Conservation (phyloP, 345 rosid genomes). For the Salix viminalis region DNA sequence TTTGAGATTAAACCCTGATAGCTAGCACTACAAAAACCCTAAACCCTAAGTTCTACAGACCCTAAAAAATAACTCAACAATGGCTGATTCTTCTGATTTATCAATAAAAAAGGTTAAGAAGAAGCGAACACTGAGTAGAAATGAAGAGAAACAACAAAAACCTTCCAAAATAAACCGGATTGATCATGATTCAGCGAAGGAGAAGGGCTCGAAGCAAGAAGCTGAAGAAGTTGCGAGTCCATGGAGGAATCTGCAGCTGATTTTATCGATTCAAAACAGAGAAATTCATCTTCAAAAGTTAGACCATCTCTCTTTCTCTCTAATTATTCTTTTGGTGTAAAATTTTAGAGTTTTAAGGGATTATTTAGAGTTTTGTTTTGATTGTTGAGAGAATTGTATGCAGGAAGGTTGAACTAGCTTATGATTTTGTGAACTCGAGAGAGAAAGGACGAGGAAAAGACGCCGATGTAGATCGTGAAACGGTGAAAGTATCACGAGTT, state of each 20-base stretch:
- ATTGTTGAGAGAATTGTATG: slow-evolving; percentile 19
- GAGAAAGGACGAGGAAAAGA: slow-evolving; percentile 25
- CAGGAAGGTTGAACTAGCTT: slow-evolving; percentile 80
- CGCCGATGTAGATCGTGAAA: slow-evolving; percentile 47
- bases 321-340: not conserved
- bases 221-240: slow-evolving; percentile 28
- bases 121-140: slow-evolving; percentile 38
- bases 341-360: not conserved
- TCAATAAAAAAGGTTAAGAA: slow-evolving; percentile 26
- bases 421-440: slow-evolving; percentile 39
- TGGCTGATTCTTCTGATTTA: slow-evolving; percentile 33
- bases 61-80: slow-evolving; percentile 1
- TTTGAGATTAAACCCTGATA: not conserved
- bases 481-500: slow-evolving; percentile 52
- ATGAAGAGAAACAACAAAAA: slow-evolving; percentile 22
- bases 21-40: too few species aligned
- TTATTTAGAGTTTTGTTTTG: not conserved
- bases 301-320: slow-evolving; percentile 17
- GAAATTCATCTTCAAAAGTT: slow-evolving; percentile 51
- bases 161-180: slow-evolving; percentile 26
- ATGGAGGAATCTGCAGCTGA: slow-evolving; percentile 74
- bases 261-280: slow-evolving; percentile 48
- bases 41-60: not conserved
- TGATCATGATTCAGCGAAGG: slow-evolving; percentile 17
- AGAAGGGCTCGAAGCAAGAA: slow-evolving; percentile 13